phyloP scores from a whole-genome alignment of 2,329 filamentous ascomycete species.

The Talaromyces sp. region DNA sequence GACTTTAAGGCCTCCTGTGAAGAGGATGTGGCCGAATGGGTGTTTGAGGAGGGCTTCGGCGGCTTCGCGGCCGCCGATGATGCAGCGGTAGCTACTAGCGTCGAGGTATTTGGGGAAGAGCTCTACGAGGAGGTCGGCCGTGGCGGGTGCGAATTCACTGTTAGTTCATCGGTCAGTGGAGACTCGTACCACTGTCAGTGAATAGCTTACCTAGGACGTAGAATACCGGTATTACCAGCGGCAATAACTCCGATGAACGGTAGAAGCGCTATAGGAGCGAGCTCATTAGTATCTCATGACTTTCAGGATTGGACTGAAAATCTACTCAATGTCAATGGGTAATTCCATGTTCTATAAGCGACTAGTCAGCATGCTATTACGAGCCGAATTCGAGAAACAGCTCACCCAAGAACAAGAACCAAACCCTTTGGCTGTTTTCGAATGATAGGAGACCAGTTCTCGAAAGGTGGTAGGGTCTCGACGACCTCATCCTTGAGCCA shows the following conservation, averaged over 20 bases:
- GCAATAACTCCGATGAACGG: slow-evolving; percentile 11
- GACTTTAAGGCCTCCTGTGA: slow-evolving; percentile 8
- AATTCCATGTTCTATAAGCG: slow-evolving; percentile 11
- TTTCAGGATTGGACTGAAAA: not conserved
- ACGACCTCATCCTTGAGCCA: slow-evolving; percentile 14
- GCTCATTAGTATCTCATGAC: not conserved
- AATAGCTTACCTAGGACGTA: slow-evolving; percentile 9
- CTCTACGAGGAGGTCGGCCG: slow-evolving; percentile 9
- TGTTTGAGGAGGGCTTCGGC: slow-evolving; percentile 5
- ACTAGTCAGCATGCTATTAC: not conserved
- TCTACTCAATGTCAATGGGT: slow-evolving; percentile 13
- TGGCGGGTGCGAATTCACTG: slow-evolving; percentile 13
- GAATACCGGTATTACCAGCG: slow-evolving; percentile 9
- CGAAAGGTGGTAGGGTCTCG: slow-evolving; percentile 12
- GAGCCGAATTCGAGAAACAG: not conserved
- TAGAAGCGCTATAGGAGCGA: not conserved
- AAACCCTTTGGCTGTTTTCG: slow-evolving; percentile 11
- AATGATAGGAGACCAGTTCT: slow-evolving; percentile 13
- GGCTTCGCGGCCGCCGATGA: slow-evolving; percentile 9
- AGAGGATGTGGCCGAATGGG: slow-evolving; percentile 11
- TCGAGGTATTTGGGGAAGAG: slow-evolving; percentile 14
- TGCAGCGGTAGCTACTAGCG: slow-evolving; percentile 5
- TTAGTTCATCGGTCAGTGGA: not conserved
- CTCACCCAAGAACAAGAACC: slow-evolving; percentile 9
- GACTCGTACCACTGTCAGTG: too few relatives aligned